Evolutionary conservation across 2,329 filamentous ascomycete genomes (phyloP).

Genomic region (Cladosporium oxysporum): DNA sequence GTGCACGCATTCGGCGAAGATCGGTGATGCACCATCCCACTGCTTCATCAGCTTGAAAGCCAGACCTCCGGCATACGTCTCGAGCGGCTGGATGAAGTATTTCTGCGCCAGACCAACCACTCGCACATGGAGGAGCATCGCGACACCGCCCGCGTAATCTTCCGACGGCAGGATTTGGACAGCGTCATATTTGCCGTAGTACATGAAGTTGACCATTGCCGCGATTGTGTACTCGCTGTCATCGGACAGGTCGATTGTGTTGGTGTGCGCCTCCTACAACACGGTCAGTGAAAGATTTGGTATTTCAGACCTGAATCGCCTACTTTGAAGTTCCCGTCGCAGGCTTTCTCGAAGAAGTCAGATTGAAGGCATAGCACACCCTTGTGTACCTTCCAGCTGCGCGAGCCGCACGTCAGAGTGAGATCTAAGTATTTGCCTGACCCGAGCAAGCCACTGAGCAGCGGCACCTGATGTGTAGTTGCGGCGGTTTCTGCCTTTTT

Average conservation of each 20-base stretch:
- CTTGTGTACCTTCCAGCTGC: constrained; percentile 29
- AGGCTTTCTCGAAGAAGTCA: constrained; percentile 27
- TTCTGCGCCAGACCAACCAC: background rate
- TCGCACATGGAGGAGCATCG: background rate
- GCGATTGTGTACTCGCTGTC: constrained; percentile 18
- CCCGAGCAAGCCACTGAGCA: background rate
- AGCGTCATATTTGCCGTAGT: constrained; percentile 11
- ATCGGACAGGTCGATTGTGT: constrained; percentile 17
- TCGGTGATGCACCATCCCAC: background rate
- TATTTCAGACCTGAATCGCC: background rate
- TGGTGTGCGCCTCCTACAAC: constrained; percentile 2
- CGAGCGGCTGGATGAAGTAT: background rate
- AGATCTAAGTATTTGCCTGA: constrained; percentile 27
- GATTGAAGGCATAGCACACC: constrained; percentile 29
- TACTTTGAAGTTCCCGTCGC: constrained; percentile 21
- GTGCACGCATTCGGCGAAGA: background rate
- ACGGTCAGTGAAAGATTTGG: background rate
- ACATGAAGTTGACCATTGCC: constrained; percentile 19
- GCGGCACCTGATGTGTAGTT: background rate
- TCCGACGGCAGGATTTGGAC: background rate
- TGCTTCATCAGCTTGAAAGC: background rate
- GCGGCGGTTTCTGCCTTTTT: background rate
- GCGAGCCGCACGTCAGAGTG: constrained; percentile 27
- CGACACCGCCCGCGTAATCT: background rate
- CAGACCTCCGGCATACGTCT: background rate